Evolutionary conservation across 345 rosid genomes (phyloP).

Genomic region (Hirschfeldia incana): DNA sequence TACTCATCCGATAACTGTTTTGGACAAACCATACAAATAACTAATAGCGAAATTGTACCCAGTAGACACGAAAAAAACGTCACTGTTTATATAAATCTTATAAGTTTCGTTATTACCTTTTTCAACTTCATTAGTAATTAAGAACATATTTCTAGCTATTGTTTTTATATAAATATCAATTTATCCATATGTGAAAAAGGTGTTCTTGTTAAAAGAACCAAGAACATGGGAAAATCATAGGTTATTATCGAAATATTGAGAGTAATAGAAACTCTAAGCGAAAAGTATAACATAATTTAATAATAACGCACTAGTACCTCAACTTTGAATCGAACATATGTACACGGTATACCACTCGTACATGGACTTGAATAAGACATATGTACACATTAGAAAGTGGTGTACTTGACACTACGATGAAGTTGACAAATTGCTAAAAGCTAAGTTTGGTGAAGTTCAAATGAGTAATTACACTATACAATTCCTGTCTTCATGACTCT

Average conservation of each 20-base stretch:
- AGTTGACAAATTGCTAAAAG: constrained; percentile 32
- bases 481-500: constrained; percentile 23
- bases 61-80: not conserved
- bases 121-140: not conserved
- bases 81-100: not conserved
- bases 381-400: constrained; percentile 25
- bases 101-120: not conserved
- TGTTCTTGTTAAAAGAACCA: not conserved
- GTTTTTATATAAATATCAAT: not conserved
- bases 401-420: constrained; percentile 33
- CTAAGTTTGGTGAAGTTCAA: constrained; percentile 39
- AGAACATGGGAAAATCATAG: not conserved
- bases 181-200: not conserved
- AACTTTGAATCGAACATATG: constrained; percentile 22
- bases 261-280: not conserved
- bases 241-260: not conserved
- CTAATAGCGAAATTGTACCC: not conserved
- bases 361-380: constrained; percentile 20
- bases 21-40: not conserved
- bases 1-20: not conserved
- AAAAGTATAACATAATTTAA: not conserved
- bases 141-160: not conserved
- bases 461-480: constrained; percentile 25
- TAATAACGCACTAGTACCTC: not conserved
- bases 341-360: not conserved